Evolutionary conservation across 306 rosid species (phyloP), one percentile per base, ranked within the genome.

Genomic region (Bauhinia variegata): DNA sequence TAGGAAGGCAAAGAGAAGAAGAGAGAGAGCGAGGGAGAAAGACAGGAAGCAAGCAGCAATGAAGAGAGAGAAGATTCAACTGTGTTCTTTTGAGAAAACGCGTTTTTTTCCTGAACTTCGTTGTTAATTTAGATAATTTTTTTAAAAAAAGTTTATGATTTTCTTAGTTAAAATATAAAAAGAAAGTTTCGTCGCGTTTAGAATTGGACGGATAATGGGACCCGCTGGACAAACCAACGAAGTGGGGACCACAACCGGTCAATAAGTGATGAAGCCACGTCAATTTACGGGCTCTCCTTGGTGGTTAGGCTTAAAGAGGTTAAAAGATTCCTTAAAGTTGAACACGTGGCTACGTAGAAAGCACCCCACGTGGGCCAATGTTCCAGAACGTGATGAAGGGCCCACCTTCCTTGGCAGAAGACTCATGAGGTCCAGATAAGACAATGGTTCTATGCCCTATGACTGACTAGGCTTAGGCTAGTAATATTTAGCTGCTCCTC

Each of bases 91-190:
- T 32, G 63, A 52, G 71, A 77, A 83, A 77, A 81, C 96, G 93
- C 96, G 91, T 89, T 66, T 78, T 83, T 73, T n/a, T n/a, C n/a
- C n/a, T n/a, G n/a, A n/a, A n/a, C 80, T 74, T 65, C 57, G 19
- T 18, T 47, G 28, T 23, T 23, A 1, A 23, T 1, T 1, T 23
- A 23, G 2, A 23, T 23, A 2, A 11, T 23, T 31, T 31, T n/a
- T 23, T 13, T 8, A 4, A 14, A 53, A 36, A 34, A 28, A 7
- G 36, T 18, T 36, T 56, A 23, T n/a, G 2, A 15, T 16, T 34
- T 33, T 7, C 32, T 12, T 23, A 23, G 12, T 17, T 53, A 30
- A 7, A 48, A 49, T 36, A 48, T 7, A 5, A 4, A 30, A 55
- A 9, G 4, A 17, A 15, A 28, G 71, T 32, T 43, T 73, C 65